Conservation (phyloP, 1,139 yeast genomes). For the Fermentozyma sake region DNA sequence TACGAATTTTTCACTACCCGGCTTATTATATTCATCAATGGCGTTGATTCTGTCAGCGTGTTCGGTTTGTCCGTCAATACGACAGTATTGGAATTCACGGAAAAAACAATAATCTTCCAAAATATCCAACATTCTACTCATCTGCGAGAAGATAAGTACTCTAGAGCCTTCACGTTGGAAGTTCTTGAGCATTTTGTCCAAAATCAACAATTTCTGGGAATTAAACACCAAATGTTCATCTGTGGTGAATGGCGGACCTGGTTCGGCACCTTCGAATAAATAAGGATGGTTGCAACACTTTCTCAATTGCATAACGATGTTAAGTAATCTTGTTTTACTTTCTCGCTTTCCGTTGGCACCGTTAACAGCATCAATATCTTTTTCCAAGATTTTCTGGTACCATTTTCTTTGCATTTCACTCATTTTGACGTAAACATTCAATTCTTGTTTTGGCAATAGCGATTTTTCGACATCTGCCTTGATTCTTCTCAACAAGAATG, state of each 20-base stretch:
- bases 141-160: slow-evolving; percentile 74
- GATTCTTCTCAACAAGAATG: slow-evolving; percentile 69
- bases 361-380: slow-evolving; percentile 79
- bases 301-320: slow-evolving; percentile 79
- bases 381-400: slow-evolving; percentile 72
- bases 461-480: slow-evolving; percentile 79
- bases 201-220: slow-evolving; percentile 66
- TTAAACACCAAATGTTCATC: slow-evolving; percentile 76
- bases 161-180: slow-evolving; percentile 66
- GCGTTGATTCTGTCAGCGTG: slow-evolving; percentile 73
- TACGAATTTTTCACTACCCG: slow-evolving; percentile 63
- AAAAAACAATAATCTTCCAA: slow-evolving; percentile 73
- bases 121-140: slow-evolving; percentile 77
- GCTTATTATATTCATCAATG: slow-evolving; percentile 72
- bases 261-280: slow-evolving; percentile 81
- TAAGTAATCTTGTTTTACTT: slow-evolving; percentile 66
- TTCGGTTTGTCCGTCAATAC: slow-evolving; percentile 80
- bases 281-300: slow-evolving; percentile 85
- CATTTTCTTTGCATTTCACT: slow-evolving; percentile 71
- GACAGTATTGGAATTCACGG: slow-evolving; percentile 63
- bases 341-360: slow-evolving; percentile 76
- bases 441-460: slow-evolving; percentile 67
- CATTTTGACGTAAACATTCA: slow-evolving; percentile 70
- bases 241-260: slow-evolving; percentile 82
- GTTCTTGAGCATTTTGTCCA: slow-evolving; percentile 63